phyloP scores from a whole-genome alignment of 176 grass and related monocot species.

The Oryza punctata region DNA sequence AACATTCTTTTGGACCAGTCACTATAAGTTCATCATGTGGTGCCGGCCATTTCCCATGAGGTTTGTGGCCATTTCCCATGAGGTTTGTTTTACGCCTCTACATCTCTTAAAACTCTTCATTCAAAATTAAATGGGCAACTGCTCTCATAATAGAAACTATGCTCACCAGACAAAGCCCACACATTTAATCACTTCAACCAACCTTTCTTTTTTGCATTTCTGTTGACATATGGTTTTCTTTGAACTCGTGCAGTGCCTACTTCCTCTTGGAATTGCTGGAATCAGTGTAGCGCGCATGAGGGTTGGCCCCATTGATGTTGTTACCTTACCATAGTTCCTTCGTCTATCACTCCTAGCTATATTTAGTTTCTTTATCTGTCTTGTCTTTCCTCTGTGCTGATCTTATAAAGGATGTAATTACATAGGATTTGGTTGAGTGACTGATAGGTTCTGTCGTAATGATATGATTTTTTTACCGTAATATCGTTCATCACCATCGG shows the following conservation, averaged over 20 bases:
- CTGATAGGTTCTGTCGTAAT: conserved; percentile 28
- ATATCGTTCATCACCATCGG: not conserved
- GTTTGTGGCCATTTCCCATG: conserved; percentile 42
- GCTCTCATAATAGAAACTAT: not conserved
- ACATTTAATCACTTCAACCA: not conserved
- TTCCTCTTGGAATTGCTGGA: conserved; percentile 31
- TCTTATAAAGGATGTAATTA: conserved; percentile 51
- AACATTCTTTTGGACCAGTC: conserved; percentile 33
- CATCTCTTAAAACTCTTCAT: not conserved
- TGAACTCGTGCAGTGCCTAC: conserved; percentile 26
- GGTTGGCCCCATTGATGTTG: conserved; percentile 31
- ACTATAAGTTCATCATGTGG: conserved; percentile 6
- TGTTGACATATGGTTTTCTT: conserved; percentile 22
- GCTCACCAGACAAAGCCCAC: not conserved
- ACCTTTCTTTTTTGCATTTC: not conserved
- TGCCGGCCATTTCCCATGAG: conserved; percentile 38
- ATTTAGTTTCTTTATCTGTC: not conserved
- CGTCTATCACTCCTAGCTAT: conserved; percentile 28
- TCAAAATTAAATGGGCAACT: not conserved
- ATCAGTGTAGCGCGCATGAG: conserved; percentile 17
- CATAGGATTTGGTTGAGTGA: conserved; percentile 26
- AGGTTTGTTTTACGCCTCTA: conserved; percentile 25
- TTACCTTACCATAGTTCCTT: conserved; percentile 37
- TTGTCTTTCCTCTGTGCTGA: conserved; percentile 3
- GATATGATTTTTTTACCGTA: conserved; percentile 29